phyloP scores from a whole-genome alignment of 2,329 filamentous ascomycete genomes.

The Tolypocladium sp. region DNA sequence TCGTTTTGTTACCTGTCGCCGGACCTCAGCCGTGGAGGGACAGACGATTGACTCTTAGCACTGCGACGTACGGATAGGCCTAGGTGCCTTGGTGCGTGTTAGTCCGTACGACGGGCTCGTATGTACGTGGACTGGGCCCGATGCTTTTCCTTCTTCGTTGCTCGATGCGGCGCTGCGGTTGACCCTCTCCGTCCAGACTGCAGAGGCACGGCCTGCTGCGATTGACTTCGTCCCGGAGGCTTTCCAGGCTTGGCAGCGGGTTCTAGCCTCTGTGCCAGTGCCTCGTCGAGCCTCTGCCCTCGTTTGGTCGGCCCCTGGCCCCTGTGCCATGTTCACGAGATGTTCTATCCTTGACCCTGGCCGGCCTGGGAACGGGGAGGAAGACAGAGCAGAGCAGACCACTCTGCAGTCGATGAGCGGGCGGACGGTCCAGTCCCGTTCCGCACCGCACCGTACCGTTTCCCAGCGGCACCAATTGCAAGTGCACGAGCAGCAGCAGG shows the following conservation, averaged over 20 bases:
- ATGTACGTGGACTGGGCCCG: no score
- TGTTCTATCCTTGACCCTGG: not conserved
- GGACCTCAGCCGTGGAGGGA: not conserved
- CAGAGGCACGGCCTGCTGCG: not conserved
- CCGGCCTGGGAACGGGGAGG: not conserved
- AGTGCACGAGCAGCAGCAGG: not conserved
- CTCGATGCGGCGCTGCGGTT: not conserved
- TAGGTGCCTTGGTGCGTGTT: no score
- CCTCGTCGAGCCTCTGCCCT: not conserved
- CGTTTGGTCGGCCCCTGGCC: not conserved
- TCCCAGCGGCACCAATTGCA: not conserved
- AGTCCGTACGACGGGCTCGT: no score
- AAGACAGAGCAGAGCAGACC: not conserved
- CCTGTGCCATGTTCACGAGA: not conserved
- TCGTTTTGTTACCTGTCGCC: not conserved
- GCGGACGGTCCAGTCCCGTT: not conserved
- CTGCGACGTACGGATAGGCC: no score
- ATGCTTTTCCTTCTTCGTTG: no score
- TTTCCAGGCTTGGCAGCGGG: not conserved
- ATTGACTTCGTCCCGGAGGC: not conserved
- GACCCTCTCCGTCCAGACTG: not conserved
- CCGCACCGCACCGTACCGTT: not conserved
- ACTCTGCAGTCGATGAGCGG: no score
- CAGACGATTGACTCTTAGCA: not conserved
- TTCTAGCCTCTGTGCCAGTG: not conserved